Conservation (phyloP, 2,329 filamentous ascomycete species). For the Xylariales sp. region DNA sequence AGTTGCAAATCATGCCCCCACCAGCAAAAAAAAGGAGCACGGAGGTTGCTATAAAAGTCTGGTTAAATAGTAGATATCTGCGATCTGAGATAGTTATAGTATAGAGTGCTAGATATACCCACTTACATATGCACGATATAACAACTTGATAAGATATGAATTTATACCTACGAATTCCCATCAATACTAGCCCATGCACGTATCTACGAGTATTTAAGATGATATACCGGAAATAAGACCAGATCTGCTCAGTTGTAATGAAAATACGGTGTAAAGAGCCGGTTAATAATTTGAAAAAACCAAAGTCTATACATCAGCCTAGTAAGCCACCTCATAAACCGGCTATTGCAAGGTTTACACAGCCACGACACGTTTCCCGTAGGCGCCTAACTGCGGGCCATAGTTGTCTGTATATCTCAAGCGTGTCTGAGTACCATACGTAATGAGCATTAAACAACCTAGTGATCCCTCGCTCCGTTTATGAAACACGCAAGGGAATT, state of each 20-base stretch:
- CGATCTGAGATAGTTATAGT: not conserved
- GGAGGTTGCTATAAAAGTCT: not conserved
- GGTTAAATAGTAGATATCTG: not conserved
- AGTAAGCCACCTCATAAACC: slow-evolving; percentile 3
- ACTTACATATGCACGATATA: not conserved
- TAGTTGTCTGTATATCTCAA: too few species aligned
- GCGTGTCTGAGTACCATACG: too few species aligned
- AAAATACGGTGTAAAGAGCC: not conserved
- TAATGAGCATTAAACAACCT: too few species aligned
- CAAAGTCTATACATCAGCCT: not conserved
- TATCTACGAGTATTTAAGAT: too few species aligned
- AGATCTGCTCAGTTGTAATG: too few species aligned
- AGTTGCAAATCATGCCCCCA: slow-evolving; percentile 3
- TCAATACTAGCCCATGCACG: too few species aligned
- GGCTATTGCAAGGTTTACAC: slow-evolving; percentile 1
- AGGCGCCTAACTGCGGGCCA: too few species aligned
- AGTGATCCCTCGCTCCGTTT: too few species aligned
- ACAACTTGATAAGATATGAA: not conserved
- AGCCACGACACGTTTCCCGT: slow-evolving; percentile 10
- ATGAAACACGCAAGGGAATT: too few species aligned
- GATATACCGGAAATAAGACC: too few species aligned
- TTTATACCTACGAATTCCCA: not conserved
- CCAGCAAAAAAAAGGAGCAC: not conserved
- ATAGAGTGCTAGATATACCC: not conserved
- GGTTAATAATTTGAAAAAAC: not conserved